Conservation (phyloP, 768 basidiomycete species). For the Chiua virens region DNA sequence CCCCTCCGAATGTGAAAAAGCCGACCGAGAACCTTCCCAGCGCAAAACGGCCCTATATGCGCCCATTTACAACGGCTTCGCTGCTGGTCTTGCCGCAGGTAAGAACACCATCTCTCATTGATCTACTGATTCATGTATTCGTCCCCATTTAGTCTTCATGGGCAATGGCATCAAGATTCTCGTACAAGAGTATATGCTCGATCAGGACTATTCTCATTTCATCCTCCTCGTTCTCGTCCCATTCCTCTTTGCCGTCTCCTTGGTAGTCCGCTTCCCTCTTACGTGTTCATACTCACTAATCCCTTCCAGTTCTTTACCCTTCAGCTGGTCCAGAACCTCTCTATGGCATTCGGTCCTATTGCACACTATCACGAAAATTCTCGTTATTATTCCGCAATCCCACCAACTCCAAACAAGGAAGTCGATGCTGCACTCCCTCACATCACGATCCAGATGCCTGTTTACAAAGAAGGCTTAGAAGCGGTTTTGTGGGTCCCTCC, state of each 20-base stretch:
- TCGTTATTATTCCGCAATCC: slow-evolving; percentile 50
- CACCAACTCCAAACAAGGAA: slow-evolving; percentile 42
- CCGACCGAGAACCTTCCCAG: slow-evolving; percentile 2
- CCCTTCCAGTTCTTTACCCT: slow-evolving; percentile 40
- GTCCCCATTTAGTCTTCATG: slow-evolving; percentile 50
- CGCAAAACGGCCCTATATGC: slow-evolving; percentile 27
- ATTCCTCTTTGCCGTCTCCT: slow-evolving; percentile 45
- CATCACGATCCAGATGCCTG: slow-evolving; percentile 56
- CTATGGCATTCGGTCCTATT: slow-evolving; percentile 50
- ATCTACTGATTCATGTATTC: neutral
- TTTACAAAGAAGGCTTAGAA: slow-evolving; percentile 57
- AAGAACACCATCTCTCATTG: neutral
- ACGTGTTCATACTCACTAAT: neutral
- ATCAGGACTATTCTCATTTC: slow-evolving; percentile 43
- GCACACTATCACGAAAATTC: slow-evolving; percentile 52
- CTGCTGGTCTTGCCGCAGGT: slow-evolving; percentile 29
- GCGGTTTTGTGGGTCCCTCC: slow-evolving; percentile 44
- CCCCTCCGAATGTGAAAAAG: slow-evolving; percentile 32
- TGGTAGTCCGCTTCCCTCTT: slow-evolving; percentile 27
- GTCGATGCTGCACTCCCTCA: slow-evolving; percentile 48
- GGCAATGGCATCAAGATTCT: slow-evolving; percentile 64
- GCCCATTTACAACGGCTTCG: slow-evolving; percentile 26
- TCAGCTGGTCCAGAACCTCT: slow-evolving; percentile 39
- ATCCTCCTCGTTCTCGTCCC: slow-evolving; percentile 42
- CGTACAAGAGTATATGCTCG: slow-evolving; percentile 52